Conservation (phyloP, 148 eudicot species). For the Beta vulgaris region DNA sequence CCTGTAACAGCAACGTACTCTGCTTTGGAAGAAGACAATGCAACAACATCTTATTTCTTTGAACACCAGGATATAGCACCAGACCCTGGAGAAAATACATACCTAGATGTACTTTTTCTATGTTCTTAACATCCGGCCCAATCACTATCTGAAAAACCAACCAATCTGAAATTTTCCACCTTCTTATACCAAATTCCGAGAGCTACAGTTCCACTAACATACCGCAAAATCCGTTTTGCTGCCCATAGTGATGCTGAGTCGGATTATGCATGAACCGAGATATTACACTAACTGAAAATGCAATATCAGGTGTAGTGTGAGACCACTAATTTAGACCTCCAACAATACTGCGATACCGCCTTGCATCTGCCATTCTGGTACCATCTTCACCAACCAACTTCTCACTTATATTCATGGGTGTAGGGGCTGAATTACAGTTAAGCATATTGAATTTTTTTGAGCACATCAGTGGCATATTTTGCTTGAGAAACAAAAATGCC, state of each 20-base stretch:
- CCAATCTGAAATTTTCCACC: not conserved
- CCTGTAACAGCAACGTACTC: not conserved
- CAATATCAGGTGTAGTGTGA: conserved; percentile 4
- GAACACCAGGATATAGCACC: not conserved
- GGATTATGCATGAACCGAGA: conserved; percentile 1
- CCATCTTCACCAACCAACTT: not conserved
- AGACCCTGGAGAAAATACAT: not conserved
- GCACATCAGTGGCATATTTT: not conserved
- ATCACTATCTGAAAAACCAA: conserved; percentile 7
- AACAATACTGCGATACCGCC: not conserved
- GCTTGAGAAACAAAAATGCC: too few species aligned
- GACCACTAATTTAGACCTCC: not conserved
- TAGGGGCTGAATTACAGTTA: not conserved
- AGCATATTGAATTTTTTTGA: not conserved
- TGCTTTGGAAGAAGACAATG: not conserved
- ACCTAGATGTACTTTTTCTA: not conserved
- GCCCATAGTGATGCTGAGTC: not conserved
- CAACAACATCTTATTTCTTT: not conserved
- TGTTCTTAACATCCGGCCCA: not conserved
- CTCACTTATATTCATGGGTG: not conserved
- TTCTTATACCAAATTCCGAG: not conserved
- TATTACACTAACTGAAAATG: not conserved
- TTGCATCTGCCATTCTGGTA: not conserved
- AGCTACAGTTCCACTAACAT: not conserved
- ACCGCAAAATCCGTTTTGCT: conserved; percentile 1